phyloP scores from a whole-genome alignment of 352 stramenopile species.

The Phytophthora brassicae region DNA sequence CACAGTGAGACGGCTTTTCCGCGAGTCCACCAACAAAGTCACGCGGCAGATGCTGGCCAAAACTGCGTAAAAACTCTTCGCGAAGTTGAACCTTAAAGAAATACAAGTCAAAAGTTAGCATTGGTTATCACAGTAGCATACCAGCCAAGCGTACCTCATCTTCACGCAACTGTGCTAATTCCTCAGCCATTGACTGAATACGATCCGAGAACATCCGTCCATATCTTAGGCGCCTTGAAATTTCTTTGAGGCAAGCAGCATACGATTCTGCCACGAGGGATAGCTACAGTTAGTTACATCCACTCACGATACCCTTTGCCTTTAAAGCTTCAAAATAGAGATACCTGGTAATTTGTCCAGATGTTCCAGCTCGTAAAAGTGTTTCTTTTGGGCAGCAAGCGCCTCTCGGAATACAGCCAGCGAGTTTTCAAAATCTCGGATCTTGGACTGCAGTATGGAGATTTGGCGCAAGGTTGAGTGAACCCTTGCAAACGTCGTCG shows the following conservation, averaged over 20 bases:
- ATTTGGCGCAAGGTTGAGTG: slow-evolving; percentile 70
- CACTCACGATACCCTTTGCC: neutral
- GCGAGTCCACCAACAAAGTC: slow-evolving; percentile 81
- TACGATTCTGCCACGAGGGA: slow-evolving; percentile 60
- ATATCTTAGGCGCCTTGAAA: slow-evolving; percentile 71
- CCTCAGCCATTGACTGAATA: slow-evolving; percentile 87
- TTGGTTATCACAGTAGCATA: neutral
- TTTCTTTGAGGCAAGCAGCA: slow-evolving; percentile 73
- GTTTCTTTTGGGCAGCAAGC: slow-evolving; percentile 71
- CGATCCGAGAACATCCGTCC: slow-evolving; percentile 72
- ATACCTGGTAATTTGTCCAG: slow-evolving; percentile 77
- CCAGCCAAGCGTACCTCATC: slow-evolving; percentile 51
- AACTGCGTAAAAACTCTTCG: slow-evolving; percentile 74
- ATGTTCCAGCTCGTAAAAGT: slow-evolving; percentile 87
- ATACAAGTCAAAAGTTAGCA: slow-evolving; percentile 14
- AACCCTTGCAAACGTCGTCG: slow-evolving; percentile 54
- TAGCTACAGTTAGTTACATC: neutral
- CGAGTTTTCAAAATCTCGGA: slow-evolving; percentile 90
- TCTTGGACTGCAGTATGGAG: slow-evolving; percentile 81
- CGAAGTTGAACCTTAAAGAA: slow-evolving; percentile 58
- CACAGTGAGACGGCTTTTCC: slow-evolving; percentile 87
- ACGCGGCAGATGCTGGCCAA: slow-evolving; percentile 78
- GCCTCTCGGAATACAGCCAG: slow-evolving; percentile 80
- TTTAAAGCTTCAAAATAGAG: neutral
- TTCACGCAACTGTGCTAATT: slow-evolving; percentile 78